Percentiles rank a stretch among this genome's conserved stretches.
Conservation (phyloP, 1,284 basidiomycete genomes). For the Volvariella volvacea region DNA sequence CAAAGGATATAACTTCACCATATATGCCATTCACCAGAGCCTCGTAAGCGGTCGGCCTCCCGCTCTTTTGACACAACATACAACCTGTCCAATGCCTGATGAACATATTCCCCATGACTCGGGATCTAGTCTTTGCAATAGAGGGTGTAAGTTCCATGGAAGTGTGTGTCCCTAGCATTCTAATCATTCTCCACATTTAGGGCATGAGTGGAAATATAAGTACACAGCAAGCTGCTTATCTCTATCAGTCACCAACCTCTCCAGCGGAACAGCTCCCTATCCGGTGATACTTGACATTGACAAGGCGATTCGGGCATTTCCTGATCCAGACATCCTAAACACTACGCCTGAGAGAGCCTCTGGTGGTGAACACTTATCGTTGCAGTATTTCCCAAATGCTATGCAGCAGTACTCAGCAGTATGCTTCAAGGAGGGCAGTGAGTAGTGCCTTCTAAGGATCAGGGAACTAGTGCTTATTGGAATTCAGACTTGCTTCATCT, state of each 20-base stretch:
- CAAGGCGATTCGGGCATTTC: constrained; percentile 38
- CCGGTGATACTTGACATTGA: constrained; percentile 36
- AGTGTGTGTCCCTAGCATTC: too few species aligned
- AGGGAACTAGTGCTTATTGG: neutral
- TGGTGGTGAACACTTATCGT: constrained; percentile 30
- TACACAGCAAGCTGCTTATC: constrained; percentile 40
- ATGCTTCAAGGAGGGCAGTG: constrained; percentile 38
- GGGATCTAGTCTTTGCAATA: constrained; percentile 26
- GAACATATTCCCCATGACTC: constrained; percentile 27
- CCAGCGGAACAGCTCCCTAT: constrained; percentile 31
- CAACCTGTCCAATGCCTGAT: constrained; percentile 45
- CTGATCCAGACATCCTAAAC: constrained; percentile 33
- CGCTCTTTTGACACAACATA: constrained; percentile 35
- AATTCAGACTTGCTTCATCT: constrained; percentile 41
- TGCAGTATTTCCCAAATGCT: constrained; percentile 27
- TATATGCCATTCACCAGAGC: constrained; percentile 24
- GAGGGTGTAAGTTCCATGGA: constrained; percentile 34
- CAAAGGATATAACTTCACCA: constrained; percentile 2
- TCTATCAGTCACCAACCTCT: constrained; percentile 34
- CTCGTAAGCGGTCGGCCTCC: constrained; percentile 43
- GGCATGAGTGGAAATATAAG: constrained; percentile 40
- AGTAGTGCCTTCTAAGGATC: constrained; percentile 3
- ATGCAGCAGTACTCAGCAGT: constrained; percentile 39
- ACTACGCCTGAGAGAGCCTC: constrained; percentile 23
- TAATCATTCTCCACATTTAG: constrained; percentile 23